Conservation (phyloP, 805 yeast genomes). For the Cyberlindnera xishuangbannaensis region DNA sequence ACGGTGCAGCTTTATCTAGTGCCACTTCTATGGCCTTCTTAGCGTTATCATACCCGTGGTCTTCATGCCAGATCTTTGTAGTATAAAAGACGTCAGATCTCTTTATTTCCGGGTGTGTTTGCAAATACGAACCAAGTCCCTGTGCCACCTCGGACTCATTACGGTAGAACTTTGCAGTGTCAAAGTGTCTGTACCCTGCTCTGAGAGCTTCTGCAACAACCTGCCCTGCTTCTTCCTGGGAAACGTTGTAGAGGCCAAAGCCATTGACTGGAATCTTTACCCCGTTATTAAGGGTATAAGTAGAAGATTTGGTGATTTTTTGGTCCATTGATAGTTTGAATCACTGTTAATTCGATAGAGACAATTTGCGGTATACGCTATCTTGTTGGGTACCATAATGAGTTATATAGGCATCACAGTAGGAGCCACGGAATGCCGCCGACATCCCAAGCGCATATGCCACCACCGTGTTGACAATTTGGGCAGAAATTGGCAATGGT, state of each 20-base stretch:
- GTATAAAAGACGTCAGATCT: slow-evolving; percentile 62
- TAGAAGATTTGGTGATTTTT: slow-evolving; percentile 10
- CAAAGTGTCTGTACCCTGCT: slow-evolving; percentile 68
- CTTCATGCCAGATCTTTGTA: slow-evolving; percentile 53
- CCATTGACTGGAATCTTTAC: slow-evolving; percentile 59
- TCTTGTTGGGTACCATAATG: too few relatives aligned
- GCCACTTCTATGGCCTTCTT: slow-evolving; percentile 44
- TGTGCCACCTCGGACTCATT: slow-evolving; percentile 54
- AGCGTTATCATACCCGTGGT: slow-evolving; percentile 54
- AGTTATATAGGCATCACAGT: too few relatives aligned
- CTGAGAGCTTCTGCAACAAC: slow-evolving; percentile 52
- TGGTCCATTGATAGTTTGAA: too few relatives aligned
- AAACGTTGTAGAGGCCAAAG: slow-evolving; percentile 55
- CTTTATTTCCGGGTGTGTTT: slow-evolving; percentile 43
- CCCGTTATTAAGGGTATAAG: slow-evolving; percentile 46
- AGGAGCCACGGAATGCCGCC: too few relatives aligned
- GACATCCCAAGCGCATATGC: too few relatives aligned
- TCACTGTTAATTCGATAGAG: too few relatives aligned
- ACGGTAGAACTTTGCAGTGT: slow-evolving; percentile 62
- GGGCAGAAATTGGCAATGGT: too few relatives aligned
- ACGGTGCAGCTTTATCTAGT: slow-evolving; percentile 40
- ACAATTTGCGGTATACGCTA: too few relatives aligned
- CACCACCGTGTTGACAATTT: too few relatives aligned
- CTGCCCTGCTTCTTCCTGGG: slow-evolving; percentile 35
- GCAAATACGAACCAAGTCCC: slow-evolving; percentile 46